These are phyloP conservation scores for Chlamydomonas schloesseri DNA, from an alignment of 139 green algal genomes.

Conservation along the genomic window DNA sequence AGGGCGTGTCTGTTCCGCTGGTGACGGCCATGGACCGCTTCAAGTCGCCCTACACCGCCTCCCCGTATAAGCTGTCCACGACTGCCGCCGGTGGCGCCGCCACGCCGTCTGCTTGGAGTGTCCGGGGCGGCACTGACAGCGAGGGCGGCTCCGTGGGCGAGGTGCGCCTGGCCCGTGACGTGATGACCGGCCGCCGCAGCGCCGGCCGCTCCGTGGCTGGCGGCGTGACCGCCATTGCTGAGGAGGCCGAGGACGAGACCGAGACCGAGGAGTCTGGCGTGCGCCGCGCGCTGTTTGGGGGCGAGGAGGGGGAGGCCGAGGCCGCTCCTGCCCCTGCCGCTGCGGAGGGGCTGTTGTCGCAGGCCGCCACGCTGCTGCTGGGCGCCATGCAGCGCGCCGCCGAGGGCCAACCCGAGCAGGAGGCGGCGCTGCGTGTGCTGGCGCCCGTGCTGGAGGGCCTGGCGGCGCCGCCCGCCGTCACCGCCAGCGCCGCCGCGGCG, in stretches of 20 bases:
- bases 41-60: neutral
- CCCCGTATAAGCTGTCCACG: neutral
- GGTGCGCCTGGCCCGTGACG: neutral
- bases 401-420: slow-evolving; percentile 22
- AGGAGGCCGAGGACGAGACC: neutral
- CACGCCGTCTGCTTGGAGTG: neutral
- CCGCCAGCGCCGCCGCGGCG: neutral
- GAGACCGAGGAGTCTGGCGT: neutral
- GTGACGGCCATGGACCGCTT: slow-evolving; percentile 17
- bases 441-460: slow-evolving; percentile 17
- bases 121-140: too few relatives aligned
- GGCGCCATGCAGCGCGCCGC: slow-evolving; percentile 26
- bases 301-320: neutral
- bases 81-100: neutral
- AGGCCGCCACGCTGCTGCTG: slow-evolving; percentile 25
- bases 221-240: neutral
- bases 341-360: neutral
- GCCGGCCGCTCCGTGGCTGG: neutral
- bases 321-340: neutral
- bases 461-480: neutral
- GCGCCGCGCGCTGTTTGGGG: neutral
- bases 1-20: neutral
- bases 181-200: neutral
- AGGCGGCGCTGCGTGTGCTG: slow-evolving; percentile 5
- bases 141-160: too few relatives aligned